A percentile compares a stretch with the other conserved stretches of the same genome.
These are phyloP conservation scores for Penicillium macrosclerotiorum DNA, from an alignment of 495 filamentous ascomycete species.

Conservation along the genomic window DNA sequence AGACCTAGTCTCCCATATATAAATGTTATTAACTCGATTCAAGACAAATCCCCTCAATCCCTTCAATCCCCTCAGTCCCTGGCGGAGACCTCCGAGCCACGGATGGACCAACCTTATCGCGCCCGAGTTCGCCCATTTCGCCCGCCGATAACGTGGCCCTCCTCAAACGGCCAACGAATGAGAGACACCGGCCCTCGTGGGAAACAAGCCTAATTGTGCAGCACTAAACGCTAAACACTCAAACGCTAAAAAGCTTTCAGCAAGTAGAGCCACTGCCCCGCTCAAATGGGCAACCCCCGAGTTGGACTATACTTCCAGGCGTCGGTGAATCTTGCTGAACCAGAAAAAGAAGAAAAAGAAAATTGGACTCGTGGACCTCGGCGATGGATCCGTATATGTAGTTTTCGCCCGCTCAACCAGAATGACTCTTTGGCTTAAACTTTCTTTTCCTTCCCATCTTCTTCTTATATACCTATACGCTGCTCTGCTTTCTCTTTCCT, in stretches of 20 bases:
- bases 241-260: conserved; percentile 4
- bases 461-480: neutral
- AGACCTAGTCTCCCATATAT: too few relatives aligned
- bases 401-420: neutral
- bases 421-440: too few relatives aligned
- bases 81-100: conserved; percentile 24
- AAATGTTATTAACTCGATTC: too few relatives aligned
- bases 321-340: neutral
- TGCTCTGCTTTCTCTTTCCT: neutral
- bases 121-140: conserved; percentile 1
- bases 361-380: neutral
- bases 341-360: neutral
- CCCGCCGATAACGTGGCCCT: conserved; percentile 1
- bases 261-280: conserved; percentile 12
- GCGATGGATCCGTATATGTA: conserved; percentile 2
- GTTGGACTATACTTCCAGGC: neutral
- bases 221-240: too few relatives aligned
- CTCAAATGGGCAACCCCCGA: conserved; percentile 8
- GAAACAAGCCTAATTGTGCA: too few relatives aligned
- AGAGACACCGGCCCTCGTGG: too few relatives aligned
- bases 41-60: too few relatives aligned
- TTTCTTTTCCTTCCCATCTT: neutral
- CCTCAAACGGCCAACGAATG: neutral
- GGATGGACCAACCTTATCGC: conserved; percentile 4
- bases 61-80: neutral